Evolutionary conservation across 1,284 basidiomycete species (phyloP).

Genomic region (Trichosporon sp.): DNA sequence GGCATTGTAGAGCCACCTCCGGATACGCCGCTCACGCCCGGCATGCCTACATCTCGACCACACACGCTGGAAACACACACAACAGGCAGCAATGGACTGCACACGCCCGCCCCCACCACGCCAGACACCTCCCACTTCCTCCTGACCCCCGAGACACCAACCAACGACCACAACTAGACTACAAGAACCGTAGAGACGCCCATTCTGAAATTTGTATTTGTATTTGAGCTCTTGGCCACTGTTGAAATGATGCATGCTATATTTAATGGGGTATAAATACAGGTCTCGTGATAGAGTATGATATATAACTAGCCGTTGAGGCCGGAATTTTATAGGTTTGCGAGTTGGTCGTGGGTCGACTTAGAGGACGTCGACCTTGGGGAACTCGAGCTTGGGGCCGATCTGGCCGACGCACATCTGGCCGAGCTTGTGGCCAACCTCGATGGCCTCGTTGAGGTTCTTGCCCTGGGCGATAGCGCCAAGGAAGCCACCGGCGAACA

Average conservation of each 20-base stretch:
- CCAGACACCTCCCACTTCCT: constrained; percentile 17
- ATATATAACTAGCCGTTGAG: constrained; percentile 26
- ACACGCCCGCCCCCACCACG: not conserved
- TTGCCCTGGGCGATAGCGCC: constrained; percentile 84
- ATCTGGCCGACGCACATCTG: constrained; percentile 86
- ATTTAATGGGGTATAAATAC: constrained; percentile 20
- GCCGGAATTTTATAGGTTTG: constrained; percentile 1
- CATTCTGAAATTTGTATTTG: not conserved
- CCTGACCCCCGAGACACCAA: constrained; percentile 3
- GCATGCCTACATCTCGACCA: not conserved
- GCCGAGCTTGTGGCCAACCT: constrained; percentile 87
- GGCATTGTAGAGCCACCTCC: constrained; percentile 29
- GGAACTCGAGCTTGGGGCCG: constrained; percentile 55
- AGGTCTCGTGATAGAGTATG: not conserved
- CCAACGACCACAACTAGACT: not conserved
- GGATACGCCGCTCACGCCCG: not conserved
- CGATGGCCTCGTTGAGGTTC: constrained; percentile 69
- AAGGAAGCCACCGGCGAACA: constrained; percentile 96
- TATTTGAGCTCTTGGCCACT: constrained; percentile 22
- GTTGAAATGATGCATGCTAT: constrained; percentile 36
- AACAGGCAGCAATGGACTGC: no score
- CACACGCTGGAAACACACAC: no score
- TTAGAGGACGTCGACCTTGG: constrained; percentile 50
- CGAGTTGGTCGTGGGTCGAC: not conserved
- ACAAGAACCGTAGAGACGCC: not conserved